A percentile compares a stretch with the other conserved stretches of the same genome.
Conservation (phyloP, 345 rosid species). For the Salix viminalis region DNA sequence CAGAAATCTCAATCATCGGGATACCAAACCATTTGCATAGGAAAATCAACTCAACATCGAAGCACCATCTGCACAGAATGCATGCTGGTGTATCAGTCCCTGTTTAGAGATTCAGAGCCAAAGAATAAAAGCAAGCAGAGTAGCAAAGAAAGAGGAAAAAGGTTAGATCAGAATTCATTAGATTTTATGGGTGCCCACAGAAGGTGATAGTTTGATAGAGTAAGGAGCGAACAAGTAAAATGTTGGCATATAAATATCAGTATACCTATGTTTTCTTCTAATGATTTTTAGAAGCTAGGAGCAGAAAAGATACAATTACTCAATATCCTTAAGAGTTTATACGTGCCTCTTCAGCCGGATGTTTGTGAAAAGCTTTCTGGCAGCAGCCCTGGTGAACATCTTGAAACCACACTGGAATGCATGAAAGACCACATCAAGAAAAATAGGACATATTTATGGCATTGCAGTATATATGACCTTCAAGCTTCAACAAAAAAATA, state of each 20-base stretch:
- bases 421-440: neutral
- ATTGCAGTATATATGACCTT: neutral
- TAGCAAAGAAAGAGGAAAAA: neutral
- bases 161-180: neutral
- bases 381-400: constrained; percentile 99
- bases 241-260: neutral
- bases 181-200: neutral
- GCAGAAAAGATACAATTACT: neutral
- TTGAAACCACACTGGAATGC: constrained; percentile 88
- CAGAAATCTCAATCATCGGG: constrained; percentile 78
- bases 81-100: neutral
- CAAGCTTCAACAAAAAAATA: neutral
- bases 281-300: neutral
- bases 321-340: neutral
- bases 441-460: neutral
- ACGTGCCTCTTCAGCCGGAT: constrained; percentile 74
- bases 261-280: neutral
- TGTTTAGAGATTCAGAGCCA: neutral
- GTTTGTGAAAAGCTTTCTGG: constrained; percentile 82
- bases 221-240: neutral
- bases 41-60: constrained; percentile 88
- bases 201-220: neutral
- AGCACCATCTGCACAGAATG: constrained; percentile 79
- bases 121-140: neutral
- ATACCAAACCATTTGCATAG: constrained; percentile 77